Percentiles rank a stretch among this genome's conserved stretches.
Conservation (phyloP, 2,329 filamentous ascomycete genomes). For the Apiospora koreana region DNA sequence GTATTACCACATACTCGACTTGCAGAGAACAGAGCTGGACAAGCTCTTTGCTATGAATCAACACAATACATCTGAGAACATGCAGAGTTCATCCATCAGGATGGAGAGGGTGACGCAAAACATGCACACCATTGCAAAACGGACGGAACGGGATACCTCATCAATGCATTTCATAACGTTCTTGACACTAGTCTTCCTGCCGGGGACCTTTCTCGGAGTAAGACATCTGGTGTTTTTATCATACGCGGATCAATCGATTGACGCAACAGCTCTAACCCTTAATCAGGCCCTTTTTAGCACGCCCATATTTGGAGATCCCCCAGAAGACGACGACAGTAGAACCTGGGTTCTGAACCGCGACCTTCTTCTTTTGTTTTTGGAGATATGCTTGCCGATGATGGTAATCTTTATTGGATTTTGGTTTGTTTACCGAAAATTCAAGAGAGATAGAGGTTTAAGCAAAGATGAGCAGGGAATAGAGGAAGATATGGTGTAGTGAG, state of each 20-base stretch:
- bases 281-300: slow-evolving; percentile 15
- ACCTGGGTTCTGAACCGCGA: not conserved
- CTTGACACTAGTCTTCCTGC: slow-evolving; percentile 18
- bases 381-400: slow-evolving; percentile 5
- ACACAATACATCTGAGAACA: not conserved
- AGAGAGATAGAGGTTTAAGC: not conserved
- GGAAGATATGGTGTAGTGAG: too few species aligned
- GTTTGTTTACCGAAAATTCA: not conserved
- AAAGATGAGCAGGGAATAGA: too few species aligned
- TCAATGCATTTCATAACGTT: slow-evolving; percentile 20
- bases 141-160: slow-evolving; percentile 39
- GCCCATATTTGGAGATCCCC: not conserved
- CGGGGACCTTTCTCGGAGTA: slow-evolving; percentile 20
- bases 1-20: slow-evolving; percentile 25
- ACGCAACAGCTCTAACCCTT: not conserved
- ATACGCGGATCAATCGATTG: not conserved
- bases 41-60: slow-evolving; percentile 18
- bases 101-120: slow-evolving; percentile 16
- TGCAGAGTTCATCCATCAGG: slow-evolving; percentile 19
- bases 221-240: not conserved
- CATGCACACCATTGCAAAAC: slow-evolving; percentile 49
- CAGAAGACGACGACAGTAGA: too few species aligned
- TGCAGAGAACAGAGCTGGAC: slow-evolving; percentile 34
- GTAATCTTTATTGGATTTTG: not conserved
- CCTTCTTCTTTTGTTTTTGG: not conserved